Evolutionary conservation across 768 basidiomycete species (phyloP), one percentile per base, ranked within the genome.

Genomic region (Clitopilus passeckerianus): DNA sequence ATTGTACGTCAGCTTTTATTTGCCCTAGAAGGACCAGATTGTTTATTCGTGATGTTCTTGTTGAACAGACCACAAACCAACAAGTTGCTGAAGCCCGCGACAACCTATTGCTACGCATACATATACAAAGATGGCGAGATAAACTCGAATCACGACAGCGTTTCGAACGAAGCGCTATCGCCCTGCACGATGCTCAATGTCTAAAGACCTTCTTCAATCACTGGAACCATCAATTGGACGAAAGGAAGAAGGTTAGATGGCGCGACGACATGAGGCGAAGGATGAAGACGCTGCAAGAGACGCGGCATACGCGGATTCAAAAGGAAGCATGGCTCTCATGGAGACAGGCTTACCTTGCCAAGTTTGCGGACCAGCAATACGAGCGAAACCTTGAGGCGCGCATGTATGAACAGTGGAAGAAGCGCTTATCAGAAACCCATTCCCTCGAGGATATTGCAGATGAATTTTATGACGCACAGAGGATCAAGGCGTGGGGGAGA

Each of bases 61-160:
- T 41, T 5, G 55, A 53, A n/a, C 63, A 95, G 92, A 85, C 81
- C n/a, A 92, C 90, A 12, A 75, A 82, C 61, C 70, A 77, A 58
- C 90, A 94, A 70, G 82, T 93, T 54, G 75, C 74, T 30, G 76
- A 85, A 59, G 93, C 92, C 27, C 80, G 89, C 57, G 83, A 89
- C 61, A 80, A 80, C 61, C 77, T 91, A 60, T 67, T 90, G 44
- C 71, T 91, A 16, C 85, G 85, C 15, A 70, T 80, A 14, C 74
- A 73, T 53, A 66, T 93, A 22, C 81, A 84, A 57, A 78, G 74
- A 12, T 94, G 93, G 93, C 80, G 78, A 58, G 72, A 75, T 57
- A 69, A 68, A 10, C 70, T 75, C 6, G 67, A 68, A 14, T 70
- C 70, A 24, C 75, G 72, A 18, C 68, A 65, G 44, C 77, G 81